These are phyloP conservation scores for Setomelanomma holmii DNA, from an alignment of 2,329 filamentous ascomycete genomes.

Conservation along the genomic window DNA sequence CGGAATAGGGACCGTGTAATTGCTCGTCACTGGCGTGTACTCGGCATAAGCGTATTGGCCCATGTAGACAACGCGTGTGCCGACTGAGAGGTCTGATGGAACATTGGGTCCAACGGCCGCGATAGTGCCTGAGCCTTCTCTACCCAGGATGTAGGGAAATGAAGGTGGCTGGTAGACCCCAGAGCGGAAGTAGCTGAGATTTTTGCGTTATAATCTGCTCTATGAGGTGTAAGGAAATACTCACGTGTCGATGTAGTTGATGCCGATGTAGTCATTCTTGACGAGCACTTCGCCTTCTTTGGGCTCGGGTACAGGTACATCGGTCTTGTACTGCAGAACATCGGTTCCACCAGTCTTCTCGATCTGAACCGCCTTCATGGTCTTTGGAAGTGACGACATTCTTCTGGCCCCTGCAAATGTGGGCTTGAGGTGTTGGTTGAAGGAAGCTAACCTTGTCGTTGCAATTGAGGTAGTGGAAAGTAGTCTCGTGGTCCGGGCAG, in stretches of 20 bases:
- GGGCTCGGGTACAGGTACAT: slow-evolving; percentile 73
- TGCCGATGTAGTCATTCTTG: slow-evolving; percentile 78
- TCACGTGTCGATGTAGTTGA: slow-evolving; percentile 89
- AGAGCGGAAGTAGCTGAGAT: slow-evolving; percentile 77
- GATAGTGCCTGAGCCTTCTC: slow-evolving; percentile 78
- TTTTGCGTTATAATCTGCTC: not conserved
- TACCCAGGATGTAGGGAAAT: slow-evolving; percentile 78
- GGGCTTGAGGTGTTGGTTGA: slow-evolving; percentile 23
- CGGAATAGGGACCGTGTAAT: slow-evolving; percentile 69
- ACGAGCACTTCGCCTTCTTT: slow-evolving; percentile 77
- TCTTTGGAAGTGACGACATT: slow-evolving; percentile 64
- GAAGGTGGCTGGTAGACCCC: slow-evolving; percentile 76
- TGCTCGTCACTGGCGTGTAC: slow-evolving; percentile 63
- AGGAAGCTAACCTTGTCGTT: slow-evolving; percentile 22
- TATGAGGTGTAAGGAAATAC: not conserved
- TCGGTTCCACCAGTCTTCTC: slow-evolving; percentile 75
- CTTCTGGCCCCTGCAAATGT: slow-evolving; percentile 21
- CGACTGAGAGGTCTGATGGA: slow-evolving; percentile 63
- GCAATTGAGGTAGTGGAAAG: slow-evolving; percentile 18
- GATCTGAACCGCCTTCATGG: slow-evolving; percentile 77
- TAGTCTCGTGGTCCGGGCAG: slow-evolving; percentile 13
- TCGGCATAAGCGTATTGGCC: slow-evolving; percentile 63
- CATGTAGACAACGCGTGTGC: slow-evolving; percentile 77
- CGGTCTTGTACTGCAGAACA: slow-evolving; percentile 73
- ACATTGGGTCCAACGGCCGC: slow-evolving; percentile 65